phyloP scores from a whole-genome alignment of 2,329 filamentous ascomycete species.

The Botryotinia convoluta region DNA sequence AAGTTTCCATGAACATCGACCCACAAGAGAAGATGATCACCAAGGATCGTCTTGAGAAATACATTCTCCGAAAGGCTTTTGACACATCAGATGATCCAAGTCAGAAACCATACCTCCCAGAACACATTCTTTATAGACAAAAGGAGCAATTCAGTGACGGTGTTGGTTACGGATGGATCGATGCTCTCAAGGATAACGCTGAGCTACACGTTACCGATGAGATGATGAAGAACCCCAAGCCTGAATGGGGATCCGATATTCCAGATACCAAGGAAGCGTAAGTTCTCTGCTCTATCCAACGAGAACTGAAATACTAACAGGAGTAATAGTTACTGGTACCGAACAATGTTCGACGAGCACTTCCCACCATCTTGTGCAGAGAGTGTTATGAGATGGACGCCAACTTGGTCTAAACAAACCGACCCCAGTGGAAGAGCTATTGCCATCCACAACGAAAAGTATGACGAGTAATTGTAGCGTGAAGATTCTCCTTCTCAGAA shows the following conservation, averaged over 20 bases:
- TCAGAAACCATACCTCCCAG: slow-evolving; percentile 82
- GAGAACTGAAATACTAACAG: background rate
- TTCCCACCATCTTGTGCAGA: slow-evolving; percentile 89
- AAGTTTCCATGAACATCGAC: slow-evolving; percentile 89
- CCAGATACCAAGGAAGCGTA: slow-evolving; percentile 96
- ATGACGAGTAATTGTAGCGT: slow-evolving; percentile 45
- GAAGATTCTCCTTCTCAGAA: slow-evolving; percentile 1
- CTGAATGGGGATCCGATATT: slow-evolving; percentile 89
- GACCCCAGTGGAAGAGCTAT: slow-evolving; percentile 91
- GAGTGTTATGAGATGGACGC: slow-evolving; percentile 95
- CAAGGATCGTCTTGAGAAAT: slow-evolving; percentile 75
- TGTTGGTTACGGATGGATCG: slow-evolving; percentile 98
- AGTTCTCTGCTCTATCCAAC: slow-evolving; percentile 37
- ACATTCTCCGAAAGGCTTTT: slow-evolving; percentile 96
- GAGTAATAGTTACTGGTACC: slow-evolving; percentile 80
- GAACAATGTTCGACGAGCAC: slow-evolving; percentile 97
- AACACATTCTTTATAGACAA: slow-evolving; percentile 94
- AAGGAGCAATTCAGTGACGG: slow-evolving; percentile 99
- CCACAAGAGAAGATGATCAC: slow-evolving; percentile 95
- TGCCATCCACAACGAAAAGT: slow-evolving; percentile 71
- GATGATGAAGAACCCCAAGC: slow-evolving; percentile 97
- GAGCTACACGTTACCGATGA: slow-evolving; percentile 89
- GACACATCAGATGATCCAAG: slow-evolving; percentile 86
- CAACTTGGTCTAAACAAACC: slow-evolving; percentile 94
- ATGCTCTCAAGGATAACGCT: slow-evolving; percentile 91